Percentiles rank a stretch among this genome's conserved stretches.
phyloP scores from a whole-genome alignment of 441 rosid species.

The Syzygium syzygioides region DNA sequence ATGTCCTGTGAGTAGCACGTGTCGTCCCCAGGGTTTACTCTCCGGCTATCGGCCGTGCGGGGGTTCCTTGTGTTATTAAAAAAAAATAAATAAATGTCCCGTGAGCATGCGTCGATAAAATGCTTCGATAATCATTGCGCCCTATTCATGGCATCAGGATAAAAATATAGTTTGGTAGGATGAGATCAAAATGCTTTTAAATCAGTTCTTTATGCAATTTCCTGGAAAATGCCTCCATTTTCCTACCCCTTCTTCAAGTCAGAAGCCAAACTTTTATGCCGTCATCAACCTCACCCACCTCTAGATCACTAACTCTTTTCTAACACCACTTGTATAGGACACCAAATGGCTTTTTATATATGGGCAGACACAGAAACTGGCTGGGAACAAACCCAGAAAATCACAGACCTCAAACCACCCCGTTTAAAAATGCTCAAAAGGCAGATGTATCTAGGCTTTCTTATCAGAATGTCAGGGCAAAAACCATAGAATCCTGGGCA shows the following conservation, averaged over 20 bases:
- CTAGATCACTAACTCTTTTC: conserved; percentile 16
- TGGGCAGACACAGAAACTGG: neutral
- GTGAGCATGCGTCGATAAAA: neutral
- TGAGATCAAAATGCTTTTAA: conserved; percentile 1
- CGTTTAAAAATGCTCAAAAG: neutral
- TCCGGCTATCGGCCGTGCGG: too few species aligned
- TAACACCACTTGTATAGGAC: neutral
- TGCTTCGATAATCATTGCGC: neutral
- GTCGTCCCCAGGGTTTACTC: too few species aligned
- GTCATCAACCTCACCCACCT: conserved; percentile 11
- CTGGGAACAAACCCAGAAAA: neutral
- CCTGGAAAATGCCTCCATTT: neutral
- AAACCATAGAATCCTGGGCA: neutral
- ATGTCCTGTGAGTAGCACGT: too few species aligned
- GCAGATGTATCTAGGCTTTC: neutral
- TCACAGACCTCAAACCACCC: neutral
- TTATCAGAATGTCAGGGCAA: conserved; percentile 4
- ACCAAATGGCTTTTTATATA: neutral
- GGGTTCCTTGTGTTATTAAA: too few species aligned
- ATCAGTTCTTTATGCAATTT: neutral
- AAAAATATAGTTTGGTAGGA: neutral
- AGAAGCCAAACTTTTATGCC: conserved; percentile 2
- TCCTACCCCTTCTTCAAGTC: conserved; percentile 3
- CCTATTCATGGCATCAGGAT: neutral
- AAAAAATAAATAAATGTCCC: too few species aligned